Conservation (phyloP, 108 stramenopile species). For the Mediolabrus comicus region DNA sequence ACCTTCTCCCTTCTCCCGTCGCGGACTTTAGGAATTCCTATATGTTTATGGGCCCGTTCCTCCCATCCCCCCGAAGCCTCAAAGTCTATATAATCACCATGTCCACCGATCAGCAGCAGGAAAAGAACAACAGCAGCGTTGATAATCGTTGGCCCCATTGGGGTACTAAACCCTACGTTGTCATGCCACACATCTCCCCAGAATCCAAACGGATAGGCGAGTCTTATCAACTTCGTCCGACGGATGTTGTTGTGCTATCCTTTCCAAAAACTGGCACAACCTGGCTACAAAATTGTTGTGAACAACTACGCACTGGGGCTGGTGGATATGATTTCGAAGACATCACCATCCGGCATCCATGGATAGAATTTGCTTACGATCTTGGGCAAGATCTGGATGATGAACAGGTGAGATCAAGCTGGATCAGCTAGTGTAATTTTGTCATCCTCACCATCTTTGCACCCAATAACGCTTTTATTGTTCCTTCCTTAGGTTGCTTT, state of each 20-base stretch:
- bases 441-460: too few species aligned
- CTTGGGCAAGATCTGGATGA: background rate
- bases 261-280: background rate
- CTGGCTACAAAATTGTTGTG: background rate
- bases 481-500: too few species aligned
- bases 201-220: background rate
- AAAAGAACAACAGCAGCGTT: background rate
- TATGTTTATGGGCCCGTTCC: too few species aligned
- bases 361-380: slow-evolving; percentile 1
- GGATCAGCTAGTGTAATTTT: too few species aligned
- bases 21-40: too few species aligned
- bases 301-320: background rate
- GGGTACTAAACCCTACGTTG: background rate
- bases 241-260: background rate
- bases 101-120: too few species aligned
- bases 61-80: too few species aligned
- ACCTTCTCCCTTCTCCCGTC: too few species aligned
- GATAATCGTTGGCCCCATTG: background rate
- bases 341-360: background rate
- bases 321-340: background rate
- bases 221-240: background rate
- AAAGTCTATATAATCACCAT: too few species aligned
- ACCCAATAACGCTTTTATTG: too few species aligned
- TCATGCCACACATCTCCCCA: background rate
- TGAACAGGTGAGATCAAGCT: too few species aligned